phyloP scores from a whole-genome alignment of 2,329 filamentous ascomycete species.

The Penicillium sp. region DNA sequence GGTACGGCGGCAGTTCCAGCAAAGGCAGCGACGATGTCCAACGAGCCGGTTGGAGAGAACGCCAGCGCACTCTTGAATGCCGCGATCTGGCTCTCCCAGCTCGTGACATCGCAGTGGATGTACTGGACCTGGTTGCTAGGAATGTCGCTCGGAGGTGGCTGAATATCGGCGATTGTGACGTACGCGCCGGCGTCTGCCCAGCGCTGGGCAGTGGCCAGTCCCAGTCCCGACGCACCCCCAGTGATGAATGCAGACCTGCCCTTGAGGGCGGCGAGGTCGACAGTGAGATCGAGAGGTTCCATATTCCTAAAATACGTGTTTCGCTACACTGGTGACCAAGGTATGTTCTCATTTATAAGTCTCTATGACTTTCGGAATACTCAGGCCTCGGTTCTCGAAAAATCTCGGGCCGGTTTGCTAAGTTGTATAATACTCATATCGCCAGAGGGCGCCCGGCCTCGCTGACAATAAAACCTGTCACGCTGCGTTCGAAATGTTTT shows the following conservation, averaged over 20 bases:
- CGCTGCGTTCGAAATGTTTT: too few species aligned
- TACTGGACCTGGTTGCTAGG: background rate
- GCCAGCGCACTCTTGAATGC: constrained; percentile 1
- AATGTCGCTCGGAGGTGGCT: background rate
- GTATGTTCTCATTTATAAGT: background rate
- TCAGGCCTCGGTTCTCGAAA: background rate
- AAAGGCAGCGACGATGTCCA: constrained; percentile 3
- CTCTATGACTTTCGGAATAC: background rate
- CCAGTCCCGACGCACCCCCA: constrained; percentile 1
- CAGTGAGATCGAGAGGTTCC: background rate
- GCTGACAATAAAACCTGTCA: too few species aligned
- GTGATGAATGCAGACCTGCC: constrained; percentile 6
- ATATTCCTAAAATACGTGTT: background rate
- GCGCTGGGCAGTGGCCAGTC: background rate
- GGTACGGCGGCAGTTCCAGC: background rate
- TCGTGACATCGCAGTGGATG: constrained; percentile 1
- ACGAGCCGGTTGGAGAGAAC: background rate
- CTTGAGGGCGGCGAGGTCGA: background rate
- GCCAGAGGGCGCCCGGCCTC: too few species aligned
- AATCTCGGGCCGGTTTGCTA: background rate
- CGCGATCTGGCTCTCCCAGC: constrained; percentile 3
- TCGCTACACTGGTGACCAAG: too few species aligned
- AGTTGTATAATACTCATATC: too few species aligned
- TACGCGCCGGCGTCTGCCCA: constrained; percentile 3
- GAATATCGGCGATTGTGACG: constrained; percentile 3